Conservation (phyloP, 23 red algal genomes). For the Gracilaria domingensis region DNA sequence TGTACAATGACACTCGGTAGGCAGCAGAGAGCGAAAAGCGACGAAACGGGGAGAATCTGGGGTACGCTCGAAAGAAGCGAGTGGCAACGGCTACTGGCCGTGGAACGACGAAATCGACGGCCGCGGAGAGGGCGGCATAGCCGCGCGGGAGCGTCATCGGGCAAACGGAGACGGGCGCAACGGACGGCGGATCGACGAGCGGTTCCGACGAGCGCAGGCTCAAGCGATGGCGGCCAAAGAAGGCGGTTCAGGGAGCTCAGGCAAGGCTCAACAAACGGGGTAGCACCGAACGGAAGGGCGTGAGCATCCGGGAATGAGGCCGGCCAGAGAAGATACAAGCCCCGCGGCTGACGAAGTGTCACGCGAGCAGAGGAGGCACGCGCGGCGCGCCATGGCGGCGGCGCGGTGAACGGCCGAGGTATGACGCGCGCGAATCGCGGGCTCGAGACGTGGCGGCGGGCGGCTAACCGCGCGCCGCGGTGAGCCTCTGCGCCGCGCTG, state of each 20-base stretch:
- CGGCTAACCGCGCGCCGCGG: too few species aligned
- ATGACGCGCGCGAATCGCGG: neutral
- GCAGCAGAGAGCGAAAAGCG: constrained; percentile 24
- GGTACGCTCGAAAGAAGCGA: constrained; percentile 44
- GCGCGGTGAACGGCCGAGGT: neutral
- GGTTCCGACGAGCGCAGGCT: neutral
- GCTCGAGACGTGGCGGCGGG: neutral
- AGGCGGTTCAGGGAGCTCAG: neutral
- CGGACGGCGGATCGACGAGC: neutral
- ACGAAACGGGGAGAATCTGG: constrained; percentile 24
- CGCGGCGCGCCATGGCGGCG: neutral
- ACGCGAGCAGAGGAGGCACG: neutral
- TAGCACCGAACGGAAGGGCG: neutral
- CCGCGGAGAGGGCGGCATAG: constrained; percentile 28
- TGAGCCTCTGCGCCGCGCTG: neutral
- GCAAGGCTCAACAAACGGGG: neutral
- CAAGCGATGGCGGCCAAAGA: neutral
- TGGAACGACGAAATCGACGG: neutral
- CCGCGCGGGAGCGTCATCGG: constrained; percentile 1
- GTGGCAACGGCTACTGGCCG: constrained; percentile 25
- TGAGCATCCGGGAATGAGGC: neutral
- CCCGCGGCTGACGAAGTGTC: neutral
- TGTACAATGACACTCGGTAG: constrained; percentile 40
- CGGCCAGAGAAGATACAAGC: neutral
- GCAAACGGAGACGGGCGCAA: neutral